These are phyloP conservation scores for Psilocybe mexicana DNA, from an alignment of 1,284 basidiomycete species.

Conservation along the genomic window DNA sequence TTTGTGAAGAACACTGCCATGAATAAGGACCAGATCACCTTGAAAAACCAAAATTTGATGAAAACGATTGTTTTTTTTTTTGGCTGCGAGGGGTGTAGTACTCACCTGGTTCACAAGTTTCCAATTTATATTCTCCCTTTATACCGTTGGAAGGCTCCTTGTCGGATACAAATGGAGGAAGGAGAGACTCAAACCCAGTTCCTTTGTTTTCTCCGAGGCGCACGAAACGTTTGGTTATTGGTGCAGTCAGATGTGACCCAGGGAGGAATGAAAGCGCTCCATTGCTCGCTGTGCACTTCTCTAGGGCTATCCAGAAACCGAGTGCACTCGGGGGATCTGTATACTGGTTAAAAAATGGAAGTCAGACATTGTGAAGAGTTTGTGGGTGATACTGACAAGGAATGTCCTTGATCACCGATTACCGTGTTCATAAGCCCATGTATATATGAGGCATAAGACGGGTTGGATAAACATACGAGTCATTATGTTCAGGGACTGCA, in stretches of 20 bases:
- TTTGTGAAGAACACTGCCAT: conserved; percentile 88
- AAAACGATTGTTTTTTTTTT: neutral
- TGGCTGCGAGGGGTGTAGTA: neutral
- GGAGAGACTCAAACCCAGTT: conserved; percentile 77
- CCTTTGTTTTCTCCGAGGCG: conserved; percentile 64
- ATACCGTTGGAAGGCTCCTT: conserved; percentile 37
- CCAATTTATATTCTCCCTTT: conserved; percentile 64
- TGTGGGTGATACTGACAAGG: conserved; percentile 44
- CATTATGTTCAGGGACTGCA: conserved; percentile 76
- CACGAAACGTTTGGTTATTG: conserved; percentile 82
- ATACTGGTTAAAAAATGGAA: conserved; percentile 60
- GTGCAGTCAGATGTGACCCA: conserved; percentile 79
- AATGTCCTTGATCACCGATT: conserved; percentile 67
- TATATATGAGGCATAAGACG: neutral
- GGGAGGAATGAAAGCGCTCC: conserved; percentile 92
- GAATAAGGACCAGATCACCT: conserved; percentile 89
- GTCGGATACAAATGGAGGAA: conserved; percentile 33
- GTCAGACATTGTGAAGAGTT: neutral
- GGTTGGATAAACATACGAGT: conserved; percentile 66
- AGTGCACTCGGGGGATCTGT: conserved; percentile 89
- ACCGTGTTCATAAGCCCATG: neutral
- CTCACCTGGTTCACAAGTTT: conserved; percentile 77
- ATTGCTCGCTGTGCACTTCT: conserved; percentile 82
- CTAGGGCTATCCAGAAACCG: conserved; percentile 95
- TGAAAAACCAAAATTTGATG: neutral